phyloP scores from a whole-genome alignment of 2,329 filamentous ascomycete genomes.

The Monosporascus sp. region DNA sequence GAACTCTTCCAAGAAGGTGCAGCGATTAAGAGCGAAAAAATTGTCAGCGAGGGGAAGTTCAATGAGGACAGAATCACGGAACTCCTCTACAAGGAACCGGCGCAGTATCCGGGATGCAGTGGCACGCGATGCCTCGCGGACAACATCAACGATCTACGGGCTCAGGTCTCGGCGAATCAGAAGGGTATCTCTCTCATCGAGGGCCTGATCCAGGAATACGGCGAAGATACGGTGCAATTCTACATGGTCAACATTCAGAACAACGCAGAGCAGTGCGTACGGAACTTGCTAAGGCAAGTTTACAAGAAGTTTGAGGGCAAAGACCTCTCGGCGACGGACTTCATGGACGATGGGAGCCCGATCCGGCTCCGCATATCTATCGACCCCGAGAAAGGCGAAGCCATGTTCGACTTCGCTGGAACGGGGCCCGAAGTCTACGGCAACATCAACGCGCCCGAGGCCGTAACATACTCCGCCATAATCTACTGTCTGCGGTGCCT shows the following conservation, averaged over 20 bases:
- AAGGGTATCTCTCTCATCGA: constrained; percentile 72
- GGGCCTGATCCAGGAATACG: constrained; percentile 66
- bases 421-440: constrained; percentile 70
- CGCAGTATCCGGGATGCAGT: constrained; percentile 64
- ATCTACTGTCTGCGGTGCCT: constrained; percentile 74
- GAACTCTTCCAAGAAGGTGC: constrained; percentile 54
- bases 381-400: constrained; percentile 65
- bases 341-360: constrained; percentile 74
- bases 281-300: constrained; percentile 62
- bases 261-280: constrained; percentile 67
- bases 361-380: constrained; percentile 68
- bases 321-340: constrained; percentile 63
- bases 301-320: constrained; percentile 61
- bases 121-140: constrained; percentile 70
- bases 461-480: constrained; percentile 71
- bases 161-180: constrained; percentile 72
- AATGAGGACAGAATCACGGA: constrained; percentile 68
- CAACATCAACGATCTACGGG: constrained; percentile 75
- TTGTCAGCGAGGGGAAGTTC: constrained; percentile 70
- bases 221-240: constrained; percentile 66
- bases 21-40: constrained; percentile 55
- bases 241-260: constrained; percentile 74
- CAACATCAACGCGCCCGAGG: constrained; percentile 71
- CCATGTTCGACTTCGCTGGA: constrained; percentile 68
- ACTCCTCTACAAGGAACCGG: constrained; percentile 63